Percentiles rank a stretch among this genome's conserved stretches.
Evolutionary conservation across 192 early-diverging fungal genomes (phyloP).

Genomic region (Dissophora ornata): DNA sequence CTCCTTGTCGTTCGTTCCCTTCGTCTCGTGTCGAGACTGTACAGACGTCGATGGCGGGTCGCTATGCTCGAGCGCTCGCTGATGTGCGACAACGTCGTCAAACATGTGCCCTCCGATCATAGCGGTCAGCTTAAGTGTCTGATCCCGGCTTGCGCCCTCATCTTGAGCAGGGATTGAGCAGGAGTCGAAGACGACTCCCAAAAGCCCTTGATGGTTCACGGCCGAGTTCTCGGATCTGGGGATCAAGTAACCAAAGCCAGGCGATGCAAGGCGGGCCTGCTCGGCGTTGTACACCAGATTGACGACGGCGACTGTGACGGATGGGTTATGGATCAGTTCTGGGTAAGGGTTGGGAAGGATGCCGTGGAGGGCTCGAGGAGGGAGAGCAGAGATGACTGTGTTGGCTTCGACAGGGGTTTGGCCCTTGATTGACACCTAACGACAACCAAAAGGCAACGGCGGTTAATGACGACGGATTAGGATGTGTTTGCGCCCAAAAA

Average conservation of each 20-base stretch:
- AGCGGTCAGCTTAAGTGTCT: conserved; percentile 75
- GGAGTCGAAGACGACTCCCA: conserved; percentile 93
- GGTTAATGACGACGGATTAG: no score
- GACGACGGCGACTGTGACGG: conserved; percentile 84
- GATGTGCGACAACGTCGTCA: conserved; percentile 32
- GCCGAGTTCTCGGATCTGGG: conserved; percentile 72
- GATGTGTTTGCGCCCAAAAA: no score
- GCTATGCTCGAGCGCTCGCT: neutral
- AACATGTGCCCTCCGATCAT: conserved; percentile 93
- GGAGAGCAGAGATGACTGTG: conserved; percentile 78
- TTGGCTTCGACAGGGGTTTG: conserved; percentile 55
- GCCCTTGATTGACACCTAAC: conserved; percentile 46
- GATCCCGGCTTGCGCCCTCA: conserved; percentile 29
- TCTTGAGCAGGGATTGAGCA: conserved; percentile 79
- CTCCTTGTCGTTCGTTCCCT: neutral
- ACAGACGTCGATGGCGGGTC: conserved; percentile 51
- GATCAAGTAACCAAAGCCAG: conserved; percentile 93
- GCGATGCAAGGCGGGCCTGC: conserved; percentile 63
- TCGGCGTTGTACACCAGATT: conserved; percentile 76
- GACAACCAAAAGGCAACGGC: no score
- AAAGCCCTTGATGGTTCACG: conserved; percentile 56
- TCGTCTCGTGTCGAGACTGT: conserved; percentile 4
- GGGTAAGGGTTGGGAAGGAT: conserved; percentile 46
- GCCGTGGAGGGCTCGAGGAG: conserved; percentile 54
- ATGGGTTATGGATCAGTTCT: conserved; percentile 70